Evolutionary conservation across 768 basidiomycete species (phyloP).

Genomic region (Chlorophyllum brunneum): DNA sequence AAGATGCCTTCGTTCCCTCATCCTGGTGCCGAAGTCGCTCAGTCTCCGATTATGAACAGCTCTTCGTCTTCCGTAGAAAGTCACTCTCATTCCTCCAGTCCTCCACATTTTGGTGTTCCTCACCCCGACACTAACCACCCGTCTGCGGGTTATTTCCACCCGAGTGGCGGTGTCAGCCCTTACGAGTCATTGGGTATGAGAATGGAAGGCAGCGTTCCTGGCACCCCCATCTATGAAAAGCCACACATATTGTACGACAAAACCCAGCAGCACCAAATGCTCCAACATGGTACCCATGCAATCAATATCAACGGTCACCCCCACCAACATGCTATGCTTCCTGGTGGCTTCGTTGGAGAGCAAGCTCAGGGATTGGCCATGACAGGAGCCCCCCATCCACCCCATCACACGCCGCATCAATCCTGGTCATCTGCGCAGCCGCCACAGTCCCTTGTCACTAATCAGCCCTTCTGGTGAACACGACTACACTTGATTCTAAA

Average conservation of each 20-base stretch:
- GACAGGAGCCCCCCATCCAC: neutral
- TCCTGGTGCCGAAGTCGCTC: neutral
- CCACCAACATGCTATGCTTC: neutral
- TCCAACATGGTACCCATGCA: slow-evolving; percentile 8
- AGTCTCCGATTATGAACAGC: slow-evolving; percentile 1
- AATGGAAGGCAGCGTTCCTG: slow-evolving; percentile 8
- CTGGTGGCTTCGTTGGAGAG: neutral
- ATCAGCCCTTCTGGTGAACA: slow-evolving; percentile 9
- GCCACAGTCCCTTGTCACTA: slow-evolving; percentile 6
- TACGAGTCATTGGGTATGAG: slow-evolving; percentile 7
- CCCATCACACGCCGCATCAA: slow-evolving; percentile 6
- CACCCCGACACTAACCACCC: neutral
- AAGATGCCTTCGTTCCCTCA: neutral
- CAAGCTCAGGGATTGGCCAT: neutral
- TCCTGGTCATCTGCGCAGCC: slow-evolving; percentile 8
- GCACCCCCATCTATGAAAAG: slow-evolving; percentile 10
- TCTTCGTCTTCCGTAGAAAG: slow-evolving; percentile 1
- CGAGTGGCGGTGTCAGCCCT: neutral
- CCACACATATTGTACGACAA: slow-evolving; percentile 9
- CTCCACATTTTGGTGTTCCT: neutral
- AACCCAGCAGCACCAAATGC: neutral
- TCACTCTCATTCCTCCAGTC: slow-evolving; percentile 3
- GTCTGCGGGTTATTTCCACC: slow-evolving; percentile 5
- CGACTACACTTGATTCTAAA: neutral
- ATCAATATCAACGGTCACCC: neutral